A percentile compares a stretch with the other conserved stretches of the same genome.
Evolutionary conservation across 768 basidiomycete genomes (phyloP).

Genomic region (Daedaleopsis nitida): DNA sequence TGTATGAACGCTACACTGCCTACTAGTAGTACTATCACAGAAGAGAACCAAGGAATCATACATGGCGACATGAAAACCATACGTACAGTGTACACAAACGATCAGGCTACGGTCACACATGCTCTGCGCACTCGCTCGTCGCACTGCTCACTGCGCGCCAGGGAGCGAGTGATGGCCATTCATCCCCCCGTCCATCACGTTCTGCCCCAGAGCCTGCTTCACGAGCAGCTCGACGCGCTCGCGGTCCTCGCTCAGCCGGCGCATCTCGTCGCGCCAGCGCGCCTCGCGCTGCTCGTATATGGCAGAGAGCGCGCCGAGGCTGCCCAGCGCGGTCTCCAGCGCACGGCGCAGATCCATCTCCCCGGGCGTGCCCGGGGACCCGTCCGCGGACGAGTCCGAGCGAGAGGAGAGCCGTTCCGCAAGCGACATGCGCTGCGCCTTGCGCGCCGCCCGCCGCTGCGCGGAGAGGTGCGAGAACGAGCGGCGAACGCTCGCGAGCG

Average conservation of each 20-base stretch:
- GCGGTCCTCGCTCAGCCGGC: conserved; percentile 62
- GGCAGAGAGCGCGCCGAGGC: conserved; percentile 59
- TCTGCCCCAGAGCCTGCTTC: conserved; percentile 55
- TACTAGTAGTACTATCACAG: too few species aligned
- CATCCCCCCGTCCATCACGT: neutral
- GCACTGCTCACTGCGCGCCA: neutral
- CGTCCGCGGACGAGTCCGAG: conserved; percentile 48
- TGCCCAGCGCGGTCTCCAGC: conserved; percentile 66
- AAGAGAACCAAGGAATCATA: too few species aligned
- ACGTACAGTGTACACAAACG: neutral
- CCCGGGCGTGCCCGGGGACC: conserved; percentile 53
- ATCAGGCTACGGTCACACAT: neutral
- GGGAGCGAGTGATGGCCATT: neutral
- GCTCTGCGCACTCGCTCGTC: too few species aligned
- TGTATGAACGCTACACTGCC: neutral
- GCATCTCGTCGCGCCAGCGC: conserved; percentile 67
- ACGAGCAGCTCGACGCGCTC: conserved; percentile 68
- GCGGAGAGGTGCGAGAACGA: conserved; percentile 62
- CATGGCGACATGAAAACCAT: neutral
- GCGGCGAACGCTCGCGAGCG: conserved; percentile 53
- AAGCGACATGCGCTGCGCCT: conserved; percentile 49
- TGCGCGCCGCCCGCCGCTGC: conserved; percentile 50
- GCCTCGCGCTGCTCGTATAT: conserved; percentile 72
- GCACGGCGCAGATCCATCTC: conserved; percentile 72
- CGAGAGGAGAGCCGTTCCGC: conserved; percentile 41